Conservation (phyloP, 2,329 filamentous ascomycete genomes). For the Rachicladosporium sp. region DNA sequence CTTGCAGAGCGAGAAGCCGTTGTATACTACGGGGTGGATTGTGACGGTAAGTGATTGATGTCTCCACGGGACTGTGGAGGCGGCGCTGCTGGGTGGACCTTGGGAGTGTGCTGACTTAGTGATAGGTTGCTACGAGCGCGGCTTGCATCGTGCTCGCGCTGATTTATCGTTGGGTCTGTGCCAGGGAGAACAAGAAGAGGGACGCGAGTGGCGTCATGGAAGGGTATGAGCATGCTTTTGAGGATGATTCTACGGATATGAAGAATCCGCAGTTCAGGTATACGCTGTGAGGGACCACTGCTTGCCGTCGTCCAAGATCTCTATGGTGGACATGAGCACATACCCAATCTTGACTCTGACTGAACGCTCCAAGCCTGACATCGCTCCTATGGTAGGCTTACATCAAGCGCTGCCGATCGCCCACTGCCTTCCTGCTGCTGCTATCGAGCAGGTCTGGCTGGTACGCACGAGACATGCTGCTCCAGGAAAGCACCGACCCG, state of each 20-base stretch:
- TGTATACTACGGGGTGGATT: conserved; percentile 29
- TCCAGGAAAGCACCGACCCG: too few species aligned
- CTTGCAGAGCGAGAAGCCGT: conserved; percentile 28
- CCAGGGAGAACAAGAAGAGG: conserved; percentile 32
- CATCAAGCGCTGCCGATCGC: background rate
- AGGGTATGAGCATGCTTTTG: conserved; percentile 40
- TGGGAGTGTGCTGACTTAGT: background rate
- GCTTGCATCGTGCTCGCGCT: conserved; percentile 26
- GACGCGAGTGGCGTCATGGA: conserved; percentile 34
- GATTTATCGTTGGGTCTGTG: conserved; percentile 33
- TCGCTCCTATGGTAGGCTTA: too few species aligned
- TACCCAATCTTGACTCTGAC: too few species aligned
- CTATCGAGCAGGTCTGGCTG: too few species aligned
- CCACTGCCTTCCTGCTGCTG: background rate
- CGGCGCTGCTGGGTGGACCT: too few species aligned
- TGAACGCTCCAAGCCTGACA: too few species aligned
- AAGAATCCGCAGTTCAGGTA: conserved; percentile 16
- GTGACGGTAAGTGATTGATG: conserved; percentile 20
- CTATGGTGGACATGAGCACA: background rate
- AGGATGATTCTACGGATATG: conserved; percentile 40
- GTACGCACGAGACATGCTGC: too few species aligned
- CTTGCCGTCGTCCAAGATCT: background rate
- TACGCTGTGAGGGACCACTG: background rate
- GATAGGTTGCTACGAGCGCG: conserved; percentile 18
- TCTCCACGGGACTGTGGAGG: too few species aligned